phyloP scores from a whole-genome alignment of 2,329 filamentous ascomycete species.

The Ophiosphaerella korrae region DNA sequence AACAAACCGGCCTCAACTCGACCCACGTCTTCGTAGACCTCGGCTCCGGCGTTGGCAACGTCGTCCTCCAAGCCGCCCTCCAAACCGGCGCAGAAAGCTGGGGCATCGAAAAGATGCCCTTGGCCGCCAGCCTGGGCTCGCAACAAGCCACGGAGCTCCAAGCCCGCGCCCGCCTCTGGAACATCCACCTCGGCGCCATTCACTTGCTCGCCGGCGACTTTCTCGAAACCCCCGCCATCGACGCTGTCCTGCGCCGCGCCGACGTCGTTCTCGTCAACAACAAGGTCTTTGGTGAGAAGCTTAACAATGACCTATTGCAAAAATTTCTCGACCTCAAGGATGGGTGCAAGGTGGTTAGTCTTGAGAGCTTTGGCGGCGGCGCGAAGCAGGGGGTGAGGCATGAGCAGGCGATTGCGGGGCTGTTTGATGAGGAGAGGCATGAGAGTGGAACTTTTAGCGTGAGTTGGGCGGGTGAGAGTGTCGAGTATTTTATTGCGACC shows the following conservation, averaged over 20 bases:
- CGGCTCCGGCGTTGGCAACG: slow-evolving; percentile 94
- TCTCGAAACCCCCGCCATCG: slow-evolving; percentile 71
- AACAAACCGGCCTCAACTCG: slow-evolving; percentile 76
- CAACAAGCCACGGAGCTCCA: slow-evolving; percentile 82
- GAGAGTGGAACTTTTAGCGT: slow-evolving; percentile 73
- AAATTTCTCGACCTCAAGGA: slow-evolving; percentile 94
- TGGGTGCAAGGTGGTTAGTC: slow-evolving; percentile 85
- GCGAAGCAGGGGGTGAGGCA: slow-evolving; percentile 76
- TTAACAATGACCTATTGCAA: slow-evolving; percentile 83
- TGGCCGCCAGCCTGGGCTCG: slow-evolving; percentile 80
- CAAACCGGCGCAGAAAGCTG: slow-evolving; percentile 93
- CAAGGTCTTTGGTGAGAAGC: slow-evolving; percentile 86
- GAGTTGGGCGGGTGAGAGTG: slow-evolving; percentile 86
- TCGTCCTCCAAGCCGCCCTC: slow-evolving; percentile 89
- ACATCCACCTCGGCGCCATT: slow-evolving; percentile 78
- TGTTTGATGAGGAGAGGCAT: slow-evolving; percentile 76
- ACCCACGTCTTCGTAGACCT: slow-evolving; percentile 91
- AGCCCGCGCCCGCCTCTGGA: slow-evolving; percentile 88
- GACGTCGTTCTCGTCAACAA: slow-evolving; percentile 99
- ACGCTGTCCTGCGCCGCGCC: slow-evolving; percentile 75
- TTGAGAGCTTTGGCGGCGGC: slow-evolving; percentile 83
- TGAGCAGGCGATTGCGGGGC: slow-evolving; percentile 78
- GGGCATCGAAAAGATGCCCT: slow-evolving; percentile 96
- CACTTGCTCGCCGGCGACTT: slow-evolving; percentile 85
- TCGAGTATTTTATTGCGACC: slow-evolving; percentile 81